Evolutionary conservation across 441 rosid species (phyloP), one percentile per base, ranked within the genome.

Genomic region (Arabidopsis lyrata): DNA sequence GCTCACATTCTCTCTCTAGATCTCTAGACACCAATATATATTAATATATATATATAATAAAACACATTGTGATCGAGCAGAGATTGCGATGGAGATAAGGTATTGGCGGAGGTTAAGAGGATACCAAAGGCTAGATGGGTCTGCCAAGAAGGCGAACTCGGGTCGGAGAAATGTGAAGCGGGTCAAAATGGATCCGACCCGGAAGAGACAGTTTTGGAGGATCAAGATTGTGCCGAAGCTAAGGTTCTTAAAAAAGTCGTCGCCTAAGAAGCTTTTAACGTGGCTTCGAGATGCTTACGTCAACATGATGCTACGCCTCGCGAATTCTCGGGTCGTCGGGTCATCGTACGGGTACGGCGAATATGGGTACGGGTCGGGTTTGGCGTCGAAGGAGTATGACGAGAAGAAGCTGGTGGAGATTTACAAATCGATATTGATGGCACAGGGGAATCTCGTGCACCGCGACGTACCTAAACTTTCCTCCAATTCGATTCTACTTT

Each of bases 231-330:
- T 78, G 68, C 86, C 88, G 0, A 86, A 80, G 82, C 81, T 92
- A 20, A 78, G 70, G 60, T 27, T 85, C 41, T 20, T 80, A 15
- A 80, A 73, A 68, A 56, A 29, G 61, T 52, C 75, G 12, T 67
- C 81, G 0, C 85, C 88, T 24, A 90, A 90, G 20, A 90, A 83
- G 85, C 77, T 79, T 72, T 67, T 86, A 16, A 70, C 86, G n/a
- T 86, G 96, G 92, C 84, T 92, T 8, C 80, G 98, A 5, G 98
- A 90, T 71, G 87, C 91, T 5, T 92, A 92, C 82, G 90, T 90
- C 73, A 87, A 81, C 32, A 87, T 92, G 98, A 92, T 90, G 95
- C 63, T 90, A 56, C 68, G 88, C 27, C 42, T 92, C 0, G 90
- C 89, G 3, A 84, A 78, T 42, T 81, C 91, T 41, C 77, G 78